Conservation (phyloP, 768 basidiomycete species). For the Amanita brunnescens region DNA sequence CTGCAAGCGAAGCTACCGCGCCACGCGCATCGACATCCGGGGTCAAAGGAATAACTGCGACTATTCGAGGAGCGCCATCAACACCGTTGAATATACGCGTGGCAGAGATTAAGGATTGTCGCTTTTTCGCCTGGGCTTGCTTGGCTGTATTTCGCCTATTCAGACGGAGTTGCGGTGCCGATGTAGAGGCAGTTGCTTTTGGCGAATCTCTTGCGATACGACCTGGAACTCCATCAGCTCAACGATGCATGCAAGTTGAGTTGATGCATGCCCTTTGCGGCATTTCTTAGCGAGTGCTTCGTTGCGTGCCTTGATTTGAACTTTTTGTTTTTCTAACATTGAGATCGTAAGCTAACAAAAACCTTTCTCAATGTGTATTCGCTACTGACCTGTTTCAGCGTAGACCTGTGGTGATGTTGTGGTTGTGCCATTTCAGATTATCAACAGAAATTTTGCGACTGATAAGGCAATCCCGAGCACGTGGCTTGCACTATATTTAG, state of each 20-base stretch:
- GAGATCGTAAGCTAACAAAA: neutral
- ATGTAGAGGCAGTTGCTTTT: slow-evolving; percentile 42
- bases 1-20: slow-evolving; percentile 49
- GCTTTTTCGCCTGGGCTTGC: slow-evolving; percentile 70
- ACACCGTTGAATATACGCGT: slow-evolving; percentile 73
- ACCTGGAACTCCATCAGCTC: slow-evolving; percentile 36
- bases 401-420: slow-evolving; percentile 51
- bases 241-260: neutral
- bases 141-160: slow-evolving; percentile 83
- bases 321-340: slow-evolving; percentile 69
- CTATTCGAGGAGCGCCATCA: slow-evolving; percentile 76
- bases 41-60: slow-evolving; percentile 81
- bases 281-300: slow-evolving; percentile 76
- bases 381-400: slow-evolving; percentile 3
- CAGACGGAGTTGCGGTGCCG: slow-evolving; percentile 57
- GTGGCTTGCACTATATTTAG: neutral
- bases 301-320: slow-evolving; percentile 91
- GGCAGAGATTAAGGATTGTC: slow-evolving; percentile 55
- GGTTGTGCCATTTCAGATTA: neutral
- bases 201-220: slow-evolving; percentile 45
- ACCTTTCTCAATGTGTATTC: neutral
- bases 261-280: slow-evolving; percentile 59
- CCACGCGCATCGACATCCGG: slow-evolving; percentile 47
- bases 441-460: neutral
- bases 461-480: neutral